Evolutionary conservation across 768 basidiomycete species (phyloP).

Genomic region (Boletus sensibilis): DNA sequence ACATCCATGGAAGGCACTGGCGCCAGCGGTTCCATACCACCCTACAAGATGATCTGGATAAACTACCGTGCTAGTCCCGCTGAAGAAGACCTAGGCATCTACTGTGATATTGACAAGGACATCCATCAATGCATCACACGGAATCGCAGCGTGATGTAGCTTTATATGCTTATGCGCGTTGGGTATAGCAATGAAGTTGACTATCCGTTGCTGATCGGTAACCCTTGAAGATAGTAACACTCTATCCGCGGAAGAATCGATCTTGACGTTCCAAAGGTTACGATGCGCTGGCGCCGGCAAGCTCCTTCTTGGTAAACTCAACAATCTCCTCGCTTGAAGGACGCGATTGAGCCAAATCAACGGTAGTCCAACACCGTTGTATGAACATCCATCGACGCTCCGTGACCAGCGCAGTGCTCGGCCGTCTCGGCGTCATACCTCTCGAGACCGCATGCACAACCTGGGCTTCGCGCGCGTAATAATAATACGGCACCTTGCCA

Average conservation of each 20-base stretch:
- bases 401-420: background rate
- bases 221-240: background rate
- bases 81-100: background rate
- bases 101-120: background rate
- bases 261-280: background rate
- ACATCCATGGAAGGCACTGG: background rate
- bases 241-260: background rate
- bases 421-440: slow-evolving; percentile 1
- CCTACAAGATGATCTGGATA: slow-evolving; percentile 30
- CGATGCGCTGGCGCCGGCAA: background rate
- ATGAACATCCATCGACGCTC: slow-evolving; percentile 14
- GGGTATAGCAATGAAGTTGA: background rate
- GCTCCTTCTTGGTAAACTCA: slow-evolving; percentile 1
- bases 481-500: slow-evolving; percentile 16
- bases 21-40: slow-evolving; percentile 8
- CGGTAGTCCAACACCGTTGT: slow-evolving; percentile 22
- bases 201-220: background rate
- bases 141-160: background rate
- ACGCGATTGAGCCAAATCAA: slow-evolving; percentile 21
- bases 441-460: slow-evolving; percentile 12
- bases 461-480: slow-evolving; percentile 8
- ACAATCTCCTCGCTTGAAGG: slow-evolving; percentile 32
- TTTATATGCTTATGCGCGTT: background rate
- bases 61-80: slow-evolving; percentile 18
- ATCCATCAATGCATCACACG: background rate